Evolutionary conservation across 176 grass and related monocot species (phyloP).

Genomic region (Carex scoparia): DNA sequence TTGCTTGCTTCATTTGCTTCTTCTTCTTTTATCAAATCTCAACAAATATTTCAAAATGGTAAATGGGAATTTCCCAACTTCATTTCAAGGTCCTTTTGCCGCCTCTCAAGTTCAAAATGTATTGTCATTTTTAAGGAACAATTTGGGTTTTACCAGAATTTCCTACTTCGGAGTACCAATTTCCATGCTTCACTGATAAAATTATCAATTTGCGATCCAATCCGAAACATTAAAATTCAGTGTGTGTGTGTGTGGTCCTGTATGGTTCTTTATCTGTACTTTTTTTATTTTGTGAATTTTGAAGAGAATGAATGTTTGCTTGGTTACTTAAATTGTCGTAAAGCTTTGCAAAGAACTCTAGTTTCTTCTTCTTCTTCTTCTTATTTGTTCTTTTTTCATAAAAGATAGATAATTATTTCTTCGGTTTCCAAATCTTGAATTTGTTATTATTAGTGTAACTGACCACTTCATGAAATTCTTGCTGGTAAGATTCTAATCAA

Average conservation of each 20-base stretch:
- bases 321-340: not conserved
- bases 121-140: not conserved
- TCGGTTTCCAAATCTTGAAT: not conserved
- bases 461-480: conserved; percentile 3
- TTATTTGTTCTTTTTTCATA: not conserved
- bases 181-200: not conserved
- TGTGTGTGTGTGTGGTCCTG: not conserved
- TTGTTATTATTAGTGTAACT: not conserved
- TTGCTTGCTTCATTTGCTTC: not conserved
- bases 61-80: not conserved
- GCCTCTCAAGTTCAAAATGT: not conserved
- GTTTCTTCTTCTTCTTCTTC: not conserved
- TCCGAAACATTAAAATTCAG: not conserved
- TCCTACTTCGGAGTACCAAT: not conserved
- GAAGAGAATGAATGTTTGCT: not conserved
- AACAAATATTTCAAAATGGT: not conserved
- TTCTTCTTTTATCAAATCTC: not conserved
- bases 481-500: not conserved
- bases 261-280: not conserved
- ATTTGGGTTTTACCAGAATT: not conserved
- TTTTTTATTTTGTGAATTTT: not conserved
- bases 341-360: not conserved
- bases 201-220: not conserved
- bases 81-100: not conserved
- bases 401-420: not conserved